Conservation (phyloP, 768 basidiomycete species). For the Serpula lacrymans region DNA sequence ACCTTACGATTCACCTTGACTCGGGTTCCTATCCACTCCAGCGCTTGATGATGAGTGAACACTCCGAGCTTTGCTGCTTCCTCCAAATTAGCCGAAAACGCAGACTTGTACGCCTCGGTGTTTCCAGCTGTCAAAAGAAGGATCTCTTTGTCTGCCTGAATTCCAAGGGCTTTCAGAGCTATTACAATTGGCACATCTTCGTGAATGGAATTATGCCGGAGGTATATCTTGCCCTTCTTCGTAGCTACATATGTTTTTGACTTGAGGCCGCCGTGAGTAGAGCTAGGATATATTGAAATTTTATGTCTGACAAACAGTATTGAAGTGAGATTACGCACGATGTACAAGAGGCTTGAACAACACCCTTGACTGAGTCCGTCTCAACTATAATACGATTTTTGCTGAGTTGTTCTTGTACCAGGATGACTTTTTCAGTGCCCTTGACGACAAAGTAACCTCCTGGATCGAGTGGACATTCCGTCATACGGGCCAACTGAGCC, state of each 20-base stretch:
- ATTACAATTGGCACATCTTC: slow-evolving; percentile 97
- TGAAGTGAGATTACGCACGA: slow-evolving; percentile 56
- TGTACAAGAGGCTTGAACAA: slow-evolving; percentile 93
- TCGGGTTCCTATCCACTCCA: slow-evolving; percentile 92
- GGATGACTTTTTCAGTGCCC: slow-evolving; percentile 98
- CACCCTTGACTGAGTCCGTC: slow-evolving; percentile 83
- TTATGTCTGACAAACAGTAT: slow-evolving; percentile 1
- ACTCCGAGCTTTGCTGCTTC: slow-evolving; percentile 90
- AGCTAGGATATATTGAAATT: slow-evolving; percentile 40
- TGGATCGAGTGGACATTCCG: slow-evolving; percentile 96
- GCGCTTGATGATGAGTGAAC: slow-evolving; percentile 89
- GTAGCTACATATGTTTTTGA: slow-evolving; percentile 98
- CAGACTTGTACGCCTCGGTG: slow-evolving; percentile 80
- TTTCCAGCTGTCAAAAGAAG: slow-evolving; percentile 90
- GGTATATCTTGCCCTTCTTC: slow-evolving; percentile 92
- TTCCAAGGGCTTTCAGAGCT: slow-evolving; percentile 93
- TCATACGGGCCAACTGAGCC: slow-evolving; percentile 87
- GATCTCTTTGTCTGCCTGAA: slow-evolving; percentile 97
- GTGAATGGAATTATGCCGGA: slow-evolving; percentile 95
- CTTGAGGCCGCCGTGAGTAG: slow-evolving; percentile 81
- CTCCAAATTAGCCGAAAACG: slow-evolving; percentile 90
- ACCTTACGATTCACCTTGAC: slow-evolving; percentile 85
- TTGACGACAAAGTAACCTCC: slow-evolving; percentile 99
- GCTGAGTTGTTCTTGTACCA: slow-evolving; percentile 97
- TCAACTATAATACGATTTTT: slow-evolving; percentile 99